Evolutionary conservation across 257 asterid genomes (phyloP), one percentile per base, ranked within the genome.

Genomic region (Petunia secreta): DNA sequence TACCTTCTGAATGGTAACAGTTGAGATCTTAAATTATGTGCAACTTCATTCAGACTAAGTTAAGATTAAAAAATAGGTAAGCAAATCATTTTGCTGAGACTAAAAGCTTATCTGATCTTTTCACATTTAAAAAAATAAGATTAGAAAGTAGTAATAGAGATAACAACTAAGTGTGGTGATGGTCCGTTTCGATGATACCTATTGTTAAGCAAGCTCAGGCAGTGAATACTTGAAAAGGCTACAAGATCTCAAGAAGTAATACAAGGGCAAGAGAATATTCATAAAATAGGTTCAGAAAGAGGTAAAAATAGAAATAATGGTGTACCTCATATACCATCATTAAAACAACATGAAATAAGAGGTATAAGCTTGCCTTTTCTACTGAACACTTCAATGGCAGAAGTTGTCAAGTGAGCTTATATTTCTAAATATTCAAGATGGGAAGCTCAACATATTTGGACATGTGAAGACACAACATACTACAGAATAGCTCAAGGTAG

Each of bases 401-500:
- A 14, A 59, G 39, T 59, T 25, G 65, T 59, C 65, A 59, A 16
- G 39, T 59, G 25, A 59, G 16, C 65, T 59, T 59, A 59, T 13
- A 16, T 59, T 59, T 2, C 7, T 16, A 59, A 59, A 34, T 16
- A 59, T 13, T 16, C 38, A 8, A 59, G 38, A 7, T 8, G 34
- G 65, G 16, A 59, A 25, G 39, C 65, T 59, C 37, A 2, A 8
- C 65, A 38, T 16, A 59, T 59, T 25, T 6, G 39, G 65, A 59
- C 39, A 25, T 59, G 65, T 3, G 8, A 5, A 59, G 65, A 25
- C 65, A 25, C 13, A 59, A 6, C 39, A 59, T 59, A 68, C 44
- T 15, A 68, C 55, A 68, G 75, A 68, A 44, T 43, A 68, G 38
- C 40, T 8, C 11, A 52, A 68, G 44, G 75, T 37, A 68, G 75